Evolutionary conservation across 805 yeast species (phyloP), one percentile per base, ranked within the genome.

Genomic region (Cyberlindnera maclurae): DNA sequence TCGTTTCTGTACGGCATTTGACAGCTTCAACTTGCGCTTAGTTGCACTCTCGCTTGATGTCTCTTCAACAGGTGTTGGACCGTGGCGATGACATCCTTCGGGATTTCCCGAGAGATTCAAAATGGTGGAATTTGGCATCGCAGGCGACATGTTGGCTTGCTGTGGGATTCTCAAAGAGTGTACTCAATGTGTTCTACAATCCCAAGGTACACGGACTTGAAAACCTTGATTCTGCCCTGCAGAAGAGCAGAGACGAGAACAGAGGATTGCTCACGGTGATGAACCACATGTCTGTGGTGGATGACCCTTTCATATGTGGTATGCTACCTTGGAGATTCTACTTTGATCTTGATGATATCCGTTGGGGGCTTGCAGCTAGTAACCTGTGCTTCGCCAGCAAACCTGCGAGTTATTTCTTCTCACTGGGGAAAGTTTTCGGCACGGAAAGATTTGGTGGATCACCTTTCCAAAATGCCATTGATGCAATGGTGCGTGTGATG

Each of bases 361-460:
- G 98, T 52, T 90, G 97, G 97, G 89, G 96, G 5, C 67, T 93
- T 39, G 98, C 95, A 0, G 98, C 98, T 10, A 76, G 81, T 36
- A 89, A 93, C 57, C 75, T 90, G 29, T 90, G 97, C 57, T 90
- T 93, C 60, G 72, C 77, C 17, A 73, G 65, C 43, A 61, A 59
- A 18, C 50, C 68, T 3, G 57, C 72, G 3, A 60, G 77, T 8
- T 68, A 54, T 15, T 89, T 87, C 55, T 90, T 90, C 65, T 77
- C 88, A 18, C 60, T 87, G 43, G 98, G 98, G 3, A 89, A 89
- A 60, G 81, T 88, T n/a, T 63, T 90, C 43, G 75, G 90, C 1
- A 85, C 95, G 2, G 80, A 78, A 51, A 67, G 98, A 46, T 89
- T 89, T 59, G 97, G 97, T 1, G 76, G 71, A 17, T 97, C 97